Base-by-base conservation (phyloP, 228 moss, liverwort and hornwort species). In the Sphagnum fallax region DNA sequence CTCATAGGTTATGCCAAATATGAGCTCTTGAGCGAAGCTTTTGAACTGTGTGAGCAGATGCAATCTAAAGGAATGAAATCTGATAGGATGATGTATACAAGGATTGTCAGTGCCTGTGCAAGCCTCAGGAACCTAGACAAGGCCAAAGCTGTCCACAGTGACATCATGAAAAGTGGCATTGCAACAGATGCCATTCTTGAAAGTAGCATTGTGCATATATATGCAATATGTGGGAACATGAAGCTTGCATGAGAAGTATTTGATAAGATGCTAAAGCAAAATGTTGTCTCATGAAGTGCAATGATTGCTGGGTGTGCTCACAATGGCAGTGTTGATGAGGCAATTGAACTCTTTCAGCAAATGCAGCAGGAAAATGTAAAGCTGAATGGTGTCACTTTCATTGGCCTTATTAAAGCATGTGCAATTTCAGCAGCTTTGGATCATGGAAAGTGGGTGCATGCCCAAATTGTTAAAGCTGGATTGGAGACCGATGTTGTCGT, bases 71-170 rank as follows among this genome's bases (percentile, higher is more conserved):
- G 68, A 47, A 6, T 74, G 50, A 68, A 68, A 11, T 61, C 74
- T n/a, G 51, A 68, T 14, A n/a, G 61, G 52, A 47, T 68, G 0
- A 74, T 67, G 6, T 74, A 64, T 49, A 55, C 66, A 15, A 69
- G 64, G 49, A 53, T 69, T 49, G 49, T 75, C 50, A 75, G 69
- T 75, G 75, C 75, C 10, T 69, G 69, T 69, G 75, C 69, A 10
- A 64, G 52, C 47, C 14, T 47, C 57, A 63, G 53, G 51, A 64
- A 63, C 49, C 53, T 75, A 32, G 64, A 69, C 6, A 50, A 59
- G 50, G 75, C 62, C 6, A 52, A 69, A 64, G 55, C 18, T 5
- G 57, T 75, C 15, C 75, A 75, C 47, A 60, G 50, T 53, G 48
- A 69, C 6, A 15, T 75, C 32, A 57, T 69, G 10, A 18, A 63